These are phyloP conservation scores for Penicillium hordei DNA, from an alignment of 2,329 filamentous ascomycete species.

Conservation along the genomic window DNA sequence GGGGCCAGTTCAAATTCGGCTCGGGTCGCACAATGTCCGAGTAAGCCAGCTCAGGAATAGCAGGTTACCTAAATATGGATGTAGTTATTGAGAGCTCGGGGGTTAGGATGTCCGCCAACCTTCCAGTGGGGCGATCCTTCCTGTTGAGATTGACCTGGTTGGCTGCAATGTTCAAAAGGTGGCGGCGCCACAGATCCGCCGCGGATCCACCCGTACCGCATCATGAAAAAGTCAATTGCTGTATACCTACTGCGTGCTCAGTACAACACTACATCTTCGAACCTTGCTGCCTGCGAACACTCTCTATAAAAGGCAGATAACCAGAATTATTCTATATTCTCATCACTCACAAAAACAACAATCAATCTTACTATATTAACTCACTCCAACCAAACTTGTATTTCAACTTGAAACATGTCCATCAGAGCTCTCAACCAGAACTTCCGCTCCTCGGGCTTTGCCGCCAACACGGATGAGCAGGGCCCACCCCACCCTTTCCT, in stretches of 20 bases:
- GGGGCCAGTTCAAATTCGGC: too few relatives aligned
- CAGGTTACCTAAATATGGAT: too few relatives aligned
- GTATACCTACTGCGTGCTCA: neutral
- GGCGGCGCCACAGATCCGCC: too few relatives aligned
- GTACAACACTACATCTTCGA: neutral
- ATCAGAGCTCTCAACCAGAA: neutral
- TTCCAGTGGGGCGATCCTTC: neutral
- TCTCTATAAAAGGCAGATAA: neutral
- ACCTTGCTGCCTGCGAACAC: neutral
- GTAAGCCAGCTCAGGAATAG: too few relatives aligned
- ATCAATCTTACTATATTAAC: neutral
- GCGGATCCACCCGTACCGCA: neutral
- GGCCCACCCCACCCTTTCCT: neutral
- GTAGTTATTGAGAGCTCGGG: too few relatives aligned
- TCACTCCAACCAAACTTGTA: neutral
- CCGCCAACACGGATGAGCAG: neutral
- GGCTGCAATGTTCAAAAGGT: neutral
- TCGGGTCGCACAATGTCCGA: too few relatives aligned
- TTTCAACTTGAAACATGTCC: neutral
- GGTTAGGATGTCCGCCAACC: neutral
- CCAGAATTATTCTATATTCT: fast-evolving
- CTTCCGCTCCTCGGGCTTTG: neutral
- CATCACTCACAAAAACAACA: neutral
- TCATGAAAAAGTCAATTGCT: neutral
- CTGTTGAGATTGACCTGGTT: neutral